Conservation (phyloP, 1,139 yeast species). For the Scheffersomyces illinoinensis region DNA sequence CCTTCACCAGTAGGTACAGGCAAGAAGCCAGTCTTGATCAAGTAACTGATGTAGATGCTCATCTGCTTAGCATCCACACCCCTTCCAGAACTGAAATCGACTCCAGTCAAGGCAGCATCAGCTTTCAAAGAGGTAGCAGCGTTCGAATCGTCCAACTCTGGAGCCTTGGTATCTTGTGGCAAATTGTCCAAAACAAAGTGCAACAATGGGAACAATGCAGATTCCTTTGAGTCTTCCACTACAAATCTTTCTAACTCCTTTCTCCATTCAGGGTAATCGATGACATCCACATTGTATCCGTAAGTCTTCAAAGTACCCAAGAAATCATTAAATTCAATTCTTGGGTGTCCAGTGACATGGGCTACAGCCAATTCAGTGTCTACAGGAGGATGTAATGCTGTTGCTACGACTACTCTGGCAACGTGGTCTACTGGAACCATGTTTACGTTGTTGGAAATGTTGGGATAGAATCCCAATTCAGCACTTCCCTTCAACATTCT, state of each 20-base stretch:
- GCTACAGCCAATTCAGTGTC: conserved; percentile 63
- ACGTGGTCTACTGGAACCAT: conserved; percentile 99
- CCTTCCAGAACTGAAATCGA: conserved; percentile 63
- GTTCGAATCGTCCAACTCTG: conserved; percentile 87
- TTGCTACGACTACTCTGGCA: conserved; percentile 84
- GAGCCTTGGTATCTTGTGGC: conserved; percentile 90
- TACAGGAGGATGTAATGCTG: conserved; percentile 76
- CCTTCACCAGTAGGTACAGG: conserved; percentile 55
- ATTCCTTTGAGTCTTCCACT: conserved; percentile 66
- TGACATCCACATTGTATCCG: conserved; percentile 68
- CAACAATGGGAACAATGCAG: conserved; percentile 87
- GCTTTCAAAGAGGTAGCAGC: conserved; percentile 62
- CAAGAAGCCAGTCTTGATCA: conserved; percentile 77
- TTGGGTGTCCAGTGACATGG: conserved; percentile 97
- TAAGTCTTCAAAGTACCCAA: conserved; percentile 62
- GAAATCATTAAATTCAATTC: conserved; percentile 77
- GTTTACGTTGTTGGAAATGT: conserved; percentile 82
- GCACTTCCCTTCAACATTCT: conserved; percentile 94
- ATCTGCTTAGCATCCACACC: conserved; percentile 70
- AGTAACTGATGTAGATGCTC: conserved; percentile 78
- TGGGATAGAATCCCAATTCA: conserved; percentile 84
- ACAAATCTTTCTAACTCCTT: conserved; percentile 73
- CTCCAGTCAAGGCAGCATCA: conserved; percentile 66
- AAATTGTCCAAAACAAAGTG: conserved; percentile 92
- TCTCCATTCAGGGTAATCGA: conserved; percentile 81